A percentile compares a stretch with the other conserved stretches of the same genome.
These are phyloP conservation scores for Phytophthora pinifolia DNA, from an alignment of 352 stramenopile genomes.

Conservation along the genomic window DNA sequence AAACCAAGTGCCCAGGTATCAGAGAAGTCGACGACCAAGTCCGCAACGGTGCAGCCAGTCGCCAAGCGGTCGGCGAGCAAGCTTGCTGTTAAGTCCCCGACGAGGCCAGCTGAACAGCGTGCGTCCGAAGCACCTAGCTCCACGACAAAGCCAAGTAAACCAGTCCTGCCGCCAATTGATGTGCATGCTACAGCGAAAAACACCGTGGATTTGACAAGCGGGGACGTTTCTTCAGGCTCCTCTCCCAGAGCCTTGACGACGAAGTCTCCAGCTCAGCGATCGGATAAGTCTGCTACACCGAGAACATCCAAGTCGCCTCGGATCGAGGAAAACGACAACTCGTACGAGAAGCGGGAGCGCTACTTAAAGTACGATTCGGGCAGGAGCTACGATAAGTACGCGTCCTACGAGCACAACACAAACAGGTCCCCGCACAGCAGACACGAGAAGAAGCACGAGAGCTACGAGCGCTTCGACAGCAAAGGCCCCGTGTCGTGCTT, in stretches of 20 bases:
- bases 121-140: conserved; percentile 7
- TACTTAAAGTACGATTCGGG: conserved; percentile 20
- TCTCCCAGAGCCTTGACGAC: conserved; percentile 6
- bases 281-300: conserved; percentile 5
- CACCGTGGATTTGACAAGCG: conserved; percentile 24
- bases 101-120: conserved; percentile 14
- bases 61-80: conserved; percentile 2
- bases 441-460: conserved; percentile 27
- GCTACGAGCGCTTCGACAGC: conserved; percentile 10
- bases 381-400: conserved; percentile 22
- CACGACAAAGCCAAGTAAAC: conserved; percentile 1
- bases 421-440: conserved; percentile 13
- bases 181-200: conserved; percentile 11
- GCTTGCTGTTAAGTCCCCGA: not conserved
- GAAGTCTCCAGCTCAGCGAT: conserved; percentile 10
- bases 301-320: conserved; percentile 8
- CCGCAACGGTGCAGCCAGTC: not conserved
- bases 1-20: not conserved
- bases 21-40: conserved; percentile 1
- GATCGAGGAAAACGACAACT: conserved; percentile 3
- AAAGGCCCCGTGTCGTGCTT: conserved; percentile 33
- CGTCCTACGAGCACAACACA: conserved; percentile 8
- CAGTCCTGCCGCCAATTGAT: conserved; percentile 11
- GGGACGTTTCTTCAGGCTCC: conserved; percentile 9
- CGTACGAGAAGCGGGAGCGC: conserved; percentile 16